Percentiles rank a stretch among this genome's conserved stretches.
Conservation (phyloP, 1,284 basidiomycete genomes). For the Fomitopsis pinicola region DNA sequence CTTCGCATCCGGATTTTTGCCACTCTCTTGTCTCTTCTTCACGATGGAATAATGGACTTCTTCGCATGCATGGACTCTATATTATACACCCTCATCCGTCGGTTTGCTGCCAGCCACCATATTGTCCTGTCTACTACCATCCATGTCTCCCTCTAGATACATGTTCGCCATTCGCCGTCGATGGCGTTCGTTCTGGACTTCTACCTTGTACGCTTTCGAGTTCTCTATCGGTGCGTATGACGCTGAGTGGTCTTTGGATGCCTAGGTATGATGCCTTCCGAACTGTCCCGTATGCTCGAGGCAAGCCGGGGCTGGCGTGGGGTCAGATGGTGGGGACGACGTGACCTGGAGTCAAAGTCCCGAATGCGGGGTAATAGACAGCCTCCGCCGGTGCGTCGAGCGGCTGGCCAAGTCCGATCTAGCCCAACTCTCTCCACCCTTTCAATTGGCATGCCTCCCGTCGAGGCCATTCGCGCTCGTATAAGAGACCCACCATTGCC, state of each 20-base stretch:
- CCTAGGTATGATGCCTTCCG: neutral
- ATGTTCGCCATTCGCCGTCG: neutral
- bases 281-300: neutral
- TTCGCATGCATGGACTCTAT: conserved; percentile 1
- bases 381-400: neutral
- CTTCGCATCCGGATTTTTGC: neutral
- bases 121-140: neutral
- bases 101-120: neutral
- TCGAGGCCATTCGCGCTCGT: neutral
- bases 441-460: neutral
- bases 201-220: neutral
- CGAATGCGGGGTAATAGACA: neutral
- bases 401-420: neutral
- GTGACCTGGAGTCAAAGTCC: neutral
- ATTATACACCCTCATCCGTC: conserved; percentile 1
- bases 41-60: conserved; percentile 3
- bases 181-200: neutral
- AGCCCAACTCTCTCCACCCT: conserved; percentile 3
- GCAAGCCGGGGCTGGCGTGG: too few relatives aligned
- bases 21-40: conserved; percentile 1
- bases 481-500: neutral
- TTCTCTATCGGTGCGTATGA: neutral
- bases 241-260: neutral
- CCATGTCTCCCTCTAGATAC: neutral
- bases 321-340: neutral